Conservation (phyloP, 2,329 filamentous ascomycete genomes). For the Penicillium sp. region DNA sequence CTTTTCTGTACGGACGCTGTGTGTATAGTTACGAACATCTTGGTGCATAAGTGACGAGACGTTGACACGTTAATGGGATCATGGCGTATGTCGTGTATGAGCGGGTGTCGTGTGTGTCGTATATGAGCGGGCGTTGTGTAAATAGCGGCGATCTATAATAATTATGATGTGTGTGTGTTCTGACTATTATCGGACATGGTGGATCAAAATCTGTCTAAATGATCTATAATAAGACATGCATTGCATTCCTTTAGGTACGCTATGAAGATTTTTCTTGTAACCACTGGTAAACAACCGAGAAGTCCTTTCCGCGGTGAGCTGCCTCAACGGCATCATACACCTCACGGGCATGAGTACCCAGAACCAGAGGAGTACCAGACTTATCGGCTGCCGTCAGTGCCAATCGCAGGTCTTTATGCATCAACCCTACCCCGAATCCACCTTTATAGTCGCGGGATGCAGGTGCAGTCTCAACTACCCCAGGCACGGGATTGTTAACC, state of each 20-base stretch:
- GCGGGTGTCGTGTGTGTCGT: no score
- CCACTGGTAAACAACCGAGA: slow-evolving; percentile 78
- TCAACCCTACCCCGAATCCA: slow-evolving; percentile 74
- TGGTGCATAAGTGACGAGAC: no score
- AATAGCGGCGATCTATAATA: no score
- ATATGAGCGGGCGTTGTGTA: no score
- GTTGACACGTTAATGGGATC: no score
- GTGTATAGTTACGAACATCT: no score
- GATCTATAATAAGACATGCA: background rate
- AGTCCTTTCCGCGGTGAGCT: slow-evolving; percentile 69
- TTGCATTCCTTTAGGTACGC: background rate
- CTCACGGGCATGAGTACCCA: slow-evolving; percentile 62
- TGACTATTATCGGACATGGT: no score
- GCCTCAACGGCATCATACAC: slow-evolving; percentile 69
- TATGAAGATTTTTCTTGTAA: slow-evolving; percentile 44
- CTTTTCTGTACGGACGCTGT: no score
- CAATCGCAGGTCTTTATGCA: slow-evolving; percentile 76
- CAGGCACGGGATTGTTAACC: slow-evolving; percentile 90
- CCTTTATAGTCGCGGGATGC: slow-evolving; percentile 74
- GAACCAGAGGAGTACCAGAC: slow-evolving; percentile 63
- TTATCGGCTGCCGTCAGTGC: slow-evolving; percentile 71
- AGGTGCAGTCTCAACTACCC: slow-evolving; percentile 75
- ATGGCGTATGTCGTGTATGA: no score
- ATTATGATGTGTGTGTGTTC: no score
- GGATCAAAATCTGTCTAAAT: no score